Base-by-base conservation (phyloP, 495 filamentous ascomycete genomes). In the Cryomyces antarcticus region DNA sequence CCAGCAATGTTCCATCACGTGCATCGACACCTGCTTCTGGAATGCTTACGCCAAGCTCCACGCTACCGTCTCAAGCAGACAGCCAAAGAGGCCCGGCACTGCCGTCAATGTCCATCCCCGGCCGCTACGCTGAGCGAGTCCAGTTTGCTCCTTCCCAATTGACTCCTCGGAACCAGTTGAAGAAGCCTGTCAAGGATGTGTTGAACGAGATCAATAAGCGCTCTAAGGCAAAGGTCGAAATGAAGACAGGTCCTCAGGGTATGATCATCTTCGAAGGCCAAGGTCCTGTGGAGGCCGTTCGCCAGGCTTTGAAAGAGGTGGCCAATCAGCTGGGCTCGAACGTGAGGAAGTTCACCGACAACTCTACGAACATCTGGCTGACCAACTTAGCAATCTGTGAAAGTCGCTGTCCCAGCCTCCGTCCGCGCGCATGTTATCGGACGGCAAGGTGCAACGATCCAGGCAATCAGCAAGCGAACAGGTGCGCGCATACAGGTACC, bases 401-500 rank as follows among this genome's bases (percentile, higher is more conserved):
- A 72, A 46, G 68, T 94, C 28, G 68, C 82, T 3, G 78, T 97
- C 45, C 89, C 89, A 27, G 69, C 80, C 10, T 86, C 81, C 30
- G 72, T 82, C 5, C 75, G 83, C 39, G 69, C 83, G 10, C 75
- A 83, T 57, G 82, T 99, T 56, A 95, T 99, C 57, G 92, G 89
- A 54, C 82, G 79, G 41, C 73, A 79, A 57, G 92, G 92, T 42
- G 68, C 80, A n/a, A 86, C 77, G 34, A 82, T 99, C 52, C 83
- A 93, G 55, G 73, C 78, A 30, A 73, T 99, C 42, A 77, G 81
- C 58, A 78, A 80, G 56, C 76, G 79, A 49, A 83, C 82, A 0
- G 84, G 86, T 39, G 87, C 89, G 12, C 73, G 75, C 34, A 82
- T 99, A 48, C 82, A 88, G 52, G 70, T 99, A 46, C 87, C 87